These are phyloP conservation scores for Coemansia sp. DNA, from an alignment of 192 early-diverging fungal genomes.

Conservation along the genomic window DNA sequence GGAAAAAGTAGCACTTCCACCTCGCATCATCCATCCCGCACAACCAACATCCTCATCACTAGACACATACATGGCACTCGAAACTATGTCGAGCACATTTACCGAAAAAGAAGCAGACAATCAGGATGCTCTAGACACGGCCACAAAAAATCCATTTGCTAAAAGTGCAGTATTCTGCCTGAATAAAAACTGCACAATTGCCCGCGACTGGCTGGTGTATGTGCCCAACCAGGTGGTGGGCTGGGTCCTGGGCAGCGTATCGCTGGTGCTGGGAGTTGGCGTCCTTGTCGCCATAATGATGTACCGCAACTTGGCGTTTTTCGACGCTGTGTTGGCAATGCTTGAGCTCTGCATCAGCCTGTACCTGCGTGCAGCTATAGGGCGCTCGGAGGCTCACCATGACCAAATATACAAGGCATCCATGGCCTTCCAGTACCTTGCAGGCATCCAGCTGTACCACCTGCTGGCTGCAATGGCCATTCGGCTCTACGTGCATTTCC, in stretches of 20 bases:
- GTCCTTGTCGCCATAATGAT: slow-evolving; percentile 7
- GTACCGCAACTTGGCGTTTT: slow-evolving; percentile 11
- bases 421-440: slow-evolving; percentile 28
- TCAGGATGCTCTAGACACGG: not conserved
- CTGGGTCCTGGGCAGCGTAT: slow-evolving; percentile 15
- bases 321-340: slow-evolving; percentile 27
- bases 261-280: not conserved
- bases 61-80: not conserved
- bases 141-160: not conserved
- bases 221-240: slow-evolving; percentile 19
- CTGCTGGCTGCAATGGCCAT: slow-evolving; percentile 9
- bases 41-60: not conserved
- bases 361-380: slow-evolving; percentile 16
- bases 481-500: slow-evolving; percentile 15
- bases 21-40: slow-evolving; percentile 19
- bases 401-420: slow-evolving; percentile 21
- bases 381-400: slow-evolving; percentile 1
- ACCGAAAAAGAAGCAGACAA: not conserved
- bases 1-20: not conserved
- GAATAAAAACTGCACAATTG: not conserved
- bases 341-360: slow-evolving; percentile 22
- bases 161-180: slow-evolving; percentile 9
- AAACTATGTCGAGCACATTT: not conserved
- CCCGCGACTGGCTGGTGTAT: slow-evolving; percentile 25
- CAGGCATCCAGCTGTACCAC: slow-evolving; percentile 16